Base-by-base conservation (phyloP, 768 basidiomycete species). In the Paxillus involutus region DNA sequence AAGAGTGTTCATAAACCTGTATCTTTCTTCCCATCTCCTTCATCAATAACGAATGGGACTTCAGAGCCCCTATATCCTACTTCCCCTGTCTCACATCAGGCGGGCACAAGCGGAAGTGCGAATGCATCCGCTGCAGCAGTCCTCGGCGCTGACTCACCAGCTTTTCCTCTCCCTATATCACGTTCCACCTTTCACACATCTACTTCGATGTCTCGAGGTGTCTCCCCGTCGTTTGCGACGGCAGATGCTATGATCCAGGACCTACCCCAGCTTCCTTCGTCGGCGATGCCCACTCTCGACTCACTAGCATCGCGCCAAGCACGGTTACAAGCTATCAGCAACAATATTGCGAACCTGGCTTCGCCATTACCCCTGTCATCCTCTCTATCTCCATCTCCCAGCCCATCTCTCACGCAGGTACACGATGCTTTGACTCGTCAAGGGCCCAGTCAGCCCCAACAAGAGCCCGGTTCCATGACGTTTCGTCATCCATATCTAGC, bases 281-380 rank as follows among this genome's bases (percentile, higher is more conserved):
- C 52, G 17, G 3, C 47, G 1, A 2, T n/a, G 19, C 7, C 46
- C 6, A 2, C 42, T 12, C 14, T 44, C 4, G 56, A 63, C 47
- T 48, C 58, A 10, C 49, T 61, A 45, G 44, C 33, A 16, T 29
- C 36, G 11, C 53, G 45, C 43, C 58, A 59, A 39, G 53, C 47
- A 21, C 64, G 52, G 26, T 47, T 69, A 30, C 55, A 54, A 30
- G 51, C 51, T 26, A 60, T 62, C 17, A 55, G 44, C 14, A 19
- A 48, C 16, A 57, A 32, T 30, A 58, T 68, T 32, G 51, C 49
- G 6, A 49, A 47, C 26, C 6, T 64, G 21, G 45, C 52, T 35
- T 46, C 45, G 19, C 49, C 61, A 2, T 49, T 33, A 44, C 49
- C 36, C 6, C 47, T 17, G 2, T 17, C 42, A 46, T 43, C 47